These are phyloP conservation scores for Asterochloris sp. DNA, from an alignment of 139 green algal genomes.

Conservation along the genomic window DNA sequence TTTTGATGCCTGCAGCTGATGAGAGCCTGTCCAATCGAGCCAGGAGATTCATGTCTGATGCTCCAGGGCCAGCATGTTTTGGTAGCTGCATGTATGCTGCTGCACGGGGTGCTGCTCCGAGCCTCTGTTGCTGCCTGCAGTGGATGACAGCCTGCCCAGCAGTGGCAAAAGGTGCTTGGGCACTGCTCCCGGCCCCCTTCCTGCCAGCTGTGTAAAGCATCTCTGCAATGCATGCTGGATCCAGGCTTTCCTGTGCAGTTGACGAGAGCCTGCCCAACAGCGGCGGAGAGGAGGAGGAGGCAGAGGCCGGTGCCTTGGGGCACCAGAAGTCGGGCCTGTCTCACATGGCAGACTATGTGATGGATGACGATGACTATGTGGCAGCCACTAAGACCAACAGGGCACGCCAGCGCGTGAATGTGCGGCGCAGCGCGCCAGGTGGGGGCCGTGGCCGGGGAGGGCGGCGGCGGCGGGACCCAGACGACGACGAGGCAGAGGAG, in stretches of 20 bases:
- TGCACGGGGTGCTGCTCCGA: too few relatives aligned
- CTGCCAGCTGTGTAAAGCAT: not conserved
- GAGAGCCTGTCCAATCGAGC: too few relatives aligned
- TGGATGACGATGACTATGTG: not conserved
- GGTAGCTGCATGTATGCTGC: too few relatives aligned
- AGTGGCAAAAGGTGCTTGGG: too few relatives aligned
- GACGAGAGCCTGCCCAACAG: slow-evolving; percentile 4
- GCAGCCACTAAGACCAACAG: not conserved
- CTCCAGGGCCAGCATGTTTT: too few relatives aligned
- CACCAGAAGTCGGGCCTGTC: not conserved
- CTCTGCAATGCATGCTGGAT: not conserved
- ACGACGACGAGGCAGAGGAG: slow-evolving; percentile 19
- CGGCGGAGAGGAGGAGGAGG: slow-evolving; percentile 16
- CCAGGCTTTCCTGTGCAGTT: not conserved
- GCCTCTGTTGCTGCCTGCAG: too few relatives aligned
- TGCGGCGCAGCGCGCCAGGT: not conserved
- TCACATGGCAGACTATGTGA: not conserved
- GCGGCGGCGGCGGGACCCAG: slow-evolving; percentile 21
- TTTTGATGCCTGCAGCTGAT: too few relatives aligned
- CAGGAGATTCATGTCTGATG: too few relatives aligned
- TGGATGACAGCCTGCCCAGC: not conserved
- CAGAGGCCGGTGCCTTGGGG: not conserved
- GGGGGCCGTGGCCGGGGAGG: slow-evolving; percentile 2
- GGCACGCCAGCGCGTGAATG: not conserved
- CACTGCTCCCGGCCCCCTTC: not conserved